Base-by-base conservation (phyloP, 305 asterid species). In the Fraxinus sp. region DNA sequence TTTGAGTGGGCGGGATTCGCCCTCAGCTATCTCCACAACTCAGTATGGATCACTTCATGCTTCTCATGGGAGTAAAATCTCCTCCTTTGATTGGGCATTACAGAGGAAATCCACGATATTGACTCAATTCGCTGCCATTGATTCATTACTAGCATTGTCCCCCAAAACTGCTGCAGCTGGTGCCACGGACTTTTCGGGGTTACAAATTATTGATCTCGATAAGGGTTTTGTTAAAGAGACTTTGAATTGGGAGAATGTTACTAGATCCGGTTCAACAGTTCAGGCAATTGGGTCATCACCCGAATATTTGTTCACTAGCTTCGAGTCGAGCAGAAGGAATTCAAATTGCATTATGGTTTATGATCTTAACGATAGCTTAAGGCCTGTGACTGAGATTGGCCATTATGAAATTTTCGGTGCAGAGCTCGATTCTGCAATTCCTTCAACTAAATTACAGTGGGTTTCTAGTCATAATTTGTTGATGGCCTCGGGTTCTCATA, bases 401-500 rank as follows among this genome's bases (percentile, higher is more conserved):
- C 98, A 96, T 76, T 89, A 88, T 74, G 98, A 94, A 72, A 93
- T 96, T 7, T 96, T 86, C 37, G 97, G 98, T 2, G 99, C 99
- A 37, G 98, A 94, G 32, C 85, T 96, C 32, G 91, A 91, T 79
- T 94, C 99, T 0, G 99, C 95, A 0, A 93, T 96, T 77, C 99
- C 99, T 5, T 90, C 98, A 0, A 96, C 99, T 3, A 96, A 96
- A 84, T 36, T 96, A 39, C 90, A 86, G 64, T 96, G 99, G 98
- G 74, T 93, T 33, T 44, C 94, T 0, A 82, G 86, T 71, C 97
- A 89, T 74, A 94, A 92, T 81, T 82, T 94, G 89, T 86, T 96
- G 84, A 93, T 96, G 98, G 98, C 98, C 46, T 88, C 98, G 0
- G 99, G 99, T 20, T 94, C 98, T 14, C 99, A 96, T 83, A 89